Conservation (phyloP, 2,329 filamentous ascomycete species). For the Lachnellula willkommii region DNA sequence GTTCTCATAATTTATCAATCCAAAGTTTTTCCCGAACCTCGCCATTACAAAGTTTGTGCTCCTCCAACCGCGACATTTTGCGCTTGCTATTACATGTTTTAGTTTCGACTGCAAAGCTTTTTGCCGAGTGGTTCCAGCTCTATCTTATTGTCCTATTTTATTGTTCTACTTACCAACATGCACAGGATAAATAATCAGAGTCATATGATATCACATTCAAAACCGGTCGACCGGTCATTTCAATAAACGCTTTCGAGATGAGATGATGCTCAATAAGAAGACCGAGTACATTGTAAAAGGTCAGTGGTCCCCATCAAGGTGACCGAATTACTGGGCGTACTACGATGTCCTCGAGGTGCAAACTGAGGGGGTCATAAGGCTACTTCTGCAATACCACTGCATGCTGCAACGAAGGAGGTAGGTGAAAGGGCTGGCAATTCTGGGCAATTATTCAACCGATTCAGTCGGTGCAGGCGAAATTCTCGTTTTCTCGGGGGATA, state of each 20-base stretch:
- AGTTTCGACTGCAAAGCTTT: no score
- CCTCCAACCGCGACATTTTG: no score
- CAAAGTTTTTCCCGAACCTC: no score
- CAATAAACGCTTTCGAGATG: constrained; percentile 38
- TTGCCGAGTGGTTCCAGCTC: no score
- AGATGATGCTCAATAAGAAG: constrained; percentile 37
- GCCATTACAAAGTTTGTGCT: no score
- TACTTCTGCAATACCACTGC: constrained; percentile 37
- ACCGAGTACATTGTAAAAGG: constrained; percentile 40
- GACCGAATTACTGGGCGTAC: constrained; percentile 15
- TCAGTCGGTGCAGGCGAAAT: constrained; percentile 39
- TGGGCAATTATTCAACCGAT: constrained; percentile 34
- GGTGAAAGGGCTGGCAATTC: constrained; percentile 34
- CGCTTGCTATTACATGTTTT: no score
- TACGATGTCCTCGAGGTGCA: constrained; percentile 27
- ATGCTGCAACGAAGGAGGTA: constrained; percentile 37
- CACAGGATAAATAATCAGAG: constrained; percentile 38
- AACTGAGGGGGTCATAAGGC: constrained; percentile 30
- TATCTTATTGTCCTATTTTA: constrained; percentile 31
- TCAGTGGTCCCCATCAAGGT: constrained; percentile 34
- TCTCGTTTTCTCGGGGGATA: constrained; percentile 38
- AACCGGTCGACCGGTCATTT: constrained; percentile 41
- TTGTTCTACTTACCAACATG: constrained; percentile 34
- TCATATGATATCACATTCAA: constrained; percentile 38
- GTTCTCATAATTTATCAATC: no score